Conservation (phyloP, 139 green algal genomes). For the Coccomyxa sp. region DNA sequence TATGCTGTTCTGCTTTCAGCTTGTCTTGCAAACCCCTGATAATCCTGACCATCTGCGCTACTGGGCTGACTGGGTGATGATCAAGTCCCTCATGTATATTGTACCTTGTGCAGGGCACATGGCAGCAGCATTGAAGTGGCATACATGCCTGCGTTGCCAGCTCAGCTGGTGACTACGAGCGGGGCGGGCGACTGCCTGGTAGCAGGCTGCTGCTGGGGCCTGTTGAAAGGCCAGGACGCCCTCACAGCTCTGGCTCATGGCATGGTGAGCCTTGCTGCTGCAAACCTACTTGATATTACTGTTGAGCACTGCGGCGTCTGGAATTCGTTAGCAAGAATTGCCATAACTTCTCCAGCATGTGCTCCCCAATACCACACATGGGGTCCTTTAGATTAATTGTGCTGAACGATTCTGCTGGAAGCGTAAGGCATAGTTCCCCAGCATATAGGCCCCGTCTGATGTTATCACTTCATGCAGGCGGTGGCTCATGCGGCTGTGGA, state of each 20-base stretch:
- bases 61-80: not conserved
- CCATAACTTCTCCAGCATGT: not conserved
- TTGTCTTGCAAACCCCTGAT: not conserved
- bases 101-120: not conserved
- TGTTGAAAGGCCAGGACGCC: constrained; percentile 18
- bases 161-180: constrained; percentile 48
- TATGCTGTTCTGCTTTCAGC: not conserved
- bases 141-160: constrained; percentile 27
- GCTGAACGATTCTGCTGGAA: not conserved
- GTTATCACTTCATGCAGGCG: not conserved
- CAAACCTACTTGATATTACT: not conserved
- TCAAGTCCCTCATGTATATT: not conserved
- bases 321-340: not conserved
- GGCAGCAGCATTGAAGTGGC: not conserved
- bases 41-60: not conserved
- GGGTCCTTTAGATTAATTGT: not conserved
- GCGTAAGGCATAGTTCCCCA: too few species aligned
- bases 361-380: too few species aligned
- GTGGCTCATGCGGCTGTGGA: not conserved
- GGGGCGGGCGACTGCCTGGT: constrained; percentile 54
- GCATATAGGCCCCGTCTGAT: too few species aligned
- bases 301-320: not conserved
- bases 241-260: constrained; percentile 25
- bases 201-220: constrained; percentile 29
- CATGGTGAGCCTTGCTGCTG: constrained; percentile 2